These are phyloP conservation scores for Mucor circinelloides DNA, from an alignment of 371 early-diverging fungal species.

Conservation along the genomic window DNA sequence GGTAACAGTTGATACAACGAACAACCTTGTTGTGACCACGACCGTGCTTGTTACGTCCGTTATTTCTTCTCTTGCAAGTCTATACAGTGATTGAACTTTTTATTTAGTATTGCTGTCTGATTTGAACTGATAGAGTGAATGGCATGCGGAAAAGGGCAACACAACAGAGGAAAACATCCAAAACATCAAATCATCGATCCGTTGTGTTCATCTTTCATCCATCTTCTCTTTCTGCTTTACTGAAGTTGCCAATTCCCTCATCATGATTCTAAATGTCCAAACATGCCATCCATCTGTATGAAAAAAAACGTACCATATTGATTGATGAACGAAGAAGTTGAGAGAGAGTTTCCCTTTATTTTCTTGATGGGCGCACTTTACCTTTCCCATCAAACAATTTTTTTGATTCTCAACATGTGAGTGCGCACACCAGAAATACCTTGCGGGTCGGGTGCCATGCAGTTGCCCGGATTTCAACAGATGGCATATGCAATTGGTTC, in stretches of 20 bases:
- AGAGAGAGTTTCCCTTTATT: constrained; percentile 25
- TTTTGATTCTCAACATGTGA: background rate
- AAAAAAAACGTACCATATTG: constrained; percentile 29
- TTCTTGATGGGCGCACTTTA: background rate
- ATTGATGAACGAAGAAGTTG: constrained; percentile 35
- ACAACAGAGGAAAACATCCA: background rate
- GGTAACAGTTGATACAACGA: constrained; percentile 99
- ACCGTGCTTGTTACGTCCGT: constrained; percentile 98
- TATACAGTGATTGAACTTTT: constrained; percentile 20
- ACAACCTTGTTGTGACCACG: constrained; percentile 97
- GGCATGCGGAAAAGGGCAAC: background rate
- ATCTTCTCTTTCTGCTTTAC: background rate
- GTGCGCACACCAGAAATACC: background rate
- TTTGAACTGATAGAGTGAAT: background rate
- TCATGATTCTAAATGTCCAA: background rate
- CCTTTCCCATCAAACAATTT: background rate
- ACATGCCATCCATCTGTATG: background rate
- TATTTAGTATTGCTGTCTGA: background rate
- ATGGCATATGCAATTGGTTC: background rate
- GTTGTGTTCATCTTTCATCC: no score
- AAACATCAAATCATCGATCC: constrained; percentile 8
- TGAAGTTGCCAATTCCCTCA: background rate
- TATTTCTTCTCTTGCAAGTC: constrained; percentile 98
- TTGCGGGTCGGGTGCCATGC: background rate
- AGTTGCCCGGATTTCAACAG: background rate